Evolutionary conservation across 306 rosid species (phyloP), one percentile per base, ranked within the genome.

Genomic region (Inga laurina): DNA sequence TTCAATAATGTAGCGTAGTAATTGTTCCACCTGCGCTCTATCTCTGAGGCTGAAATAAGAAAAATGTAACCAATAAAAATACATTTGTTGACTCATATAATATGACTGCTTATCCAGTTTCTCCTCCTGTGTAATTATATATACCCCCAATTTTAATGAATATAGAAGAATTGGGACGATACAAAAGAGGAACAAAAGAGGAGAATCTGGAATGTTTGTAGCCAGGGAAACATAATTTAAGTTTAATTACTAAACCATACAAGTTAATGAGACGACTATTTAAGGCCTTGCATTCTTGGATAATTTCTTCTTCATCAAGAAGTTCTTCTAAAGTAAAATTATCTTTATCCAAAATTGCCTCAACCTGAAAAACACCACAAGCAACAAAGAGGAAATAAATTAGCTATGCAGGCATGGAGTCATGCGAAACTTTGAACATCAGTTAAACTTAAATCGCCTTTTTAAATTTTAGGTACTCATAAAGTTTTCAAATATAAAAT

Each of bases 251-350:
- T 49, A 82, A 81, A 39, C 8, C 74, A 56, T 92, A 96, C 99
- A 93, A 93, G 82, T 96, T 93, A 82, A 96, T 91, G 72, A 96
- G 97, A 78, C 99, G 98, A 79, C 97, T 96, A 84, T 96, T 96
- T 76, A 96, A 88, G 77, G 97, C 93, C 89, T 93, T 96, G 99
- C 98, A 96, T 86, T 96, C 99, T 88, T 96, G 99, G 64, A 93
- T 96, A 83, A 96, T 89, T 83, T 96, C 99, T 81, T 96, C 98
- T 84, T 96, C 99, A 54, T 96, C 99, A 10, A 96, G 92, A 80
- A 96, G 98, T 87, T 96, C 99, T 82, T 96, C 98, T 82, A 96
- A 79, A 22, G 98, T 85, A 79, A 92, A 96, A 80, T 94, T 87
- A 69, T 93, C 98, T 88, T 90, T 92, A 90, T 96, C 99, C 82